phyloP scores from a whole-genome alignment of 1,284 basidiomycete species.

The Ceratobasidium sp. region DNA sequence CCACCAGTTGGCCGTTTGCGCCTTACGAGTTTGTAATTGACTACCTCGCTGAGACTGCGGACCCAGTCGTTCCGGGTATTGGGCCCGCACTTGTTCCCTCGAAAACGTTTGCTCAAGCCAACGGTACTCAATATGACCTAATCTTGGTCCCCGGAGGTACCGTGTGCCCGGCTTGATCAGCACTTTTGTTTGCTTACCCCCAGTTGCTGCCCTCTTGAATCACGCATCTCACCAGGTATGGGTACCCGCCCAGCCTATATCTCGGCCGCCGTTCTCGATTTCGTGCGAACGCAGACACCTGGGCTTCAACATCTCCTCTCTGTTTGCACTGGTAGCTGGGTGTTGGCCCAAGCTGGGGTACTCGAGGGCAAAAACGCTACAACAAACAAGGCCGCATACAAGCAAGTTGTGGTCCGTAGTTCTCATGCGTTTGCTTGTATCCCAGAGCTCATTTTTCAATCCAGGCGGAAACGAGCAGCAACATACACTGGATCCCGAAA shows the following conservation, averaged over 20 bases:
- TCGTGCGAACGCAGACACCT: constrained; percentile 26
- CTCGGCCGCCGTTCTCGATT: constrained; percentile 18
- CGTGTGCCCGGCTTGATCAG: neutral
- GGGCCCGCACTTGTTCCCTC: constrained; percentile 1
- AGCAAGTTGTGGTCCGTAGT: constrained; percentile 19
- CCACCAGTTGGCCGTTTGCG: constrained; percentile 12
- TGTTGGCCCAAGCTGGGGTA: constrained; percentile 44
- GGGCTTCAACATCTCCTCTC: constrained; percentile 42
- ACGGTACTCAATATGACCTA: constrained; percentile 35
- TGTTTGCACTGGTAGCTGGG: constrained; percentile 47
- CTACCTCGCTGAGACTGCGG: constrained; percentile 16
- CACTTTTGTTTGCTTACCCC: neutral
- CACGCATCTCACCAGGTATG: neutral
- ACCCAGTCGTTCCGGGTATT: constrained; percentile 16
- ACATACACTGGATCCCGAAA: constrained; percentile 54
- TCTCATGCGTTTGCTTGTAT: neutral
- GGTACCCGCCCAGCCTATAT: constrained; percentile 14
- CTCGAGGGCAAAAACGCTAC: constrained; percentile 46
- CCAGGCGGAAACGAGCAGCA: constrained; percentile 22
- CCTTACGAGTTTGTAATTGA: constrained; percentile 35
- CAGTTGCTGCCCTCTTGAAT: neutral
- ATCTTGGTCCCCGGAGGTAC: constrained; percentile 37
- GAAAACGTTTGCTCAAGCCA: constrained; percentile 25
- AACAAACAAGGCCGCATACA: constrained; percentile 44
- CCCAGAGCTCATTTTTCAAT: neutral